Conservation (phyloP, 495 filamentous ascomycete species). For the Penicillium egyptiacum region DNA sequence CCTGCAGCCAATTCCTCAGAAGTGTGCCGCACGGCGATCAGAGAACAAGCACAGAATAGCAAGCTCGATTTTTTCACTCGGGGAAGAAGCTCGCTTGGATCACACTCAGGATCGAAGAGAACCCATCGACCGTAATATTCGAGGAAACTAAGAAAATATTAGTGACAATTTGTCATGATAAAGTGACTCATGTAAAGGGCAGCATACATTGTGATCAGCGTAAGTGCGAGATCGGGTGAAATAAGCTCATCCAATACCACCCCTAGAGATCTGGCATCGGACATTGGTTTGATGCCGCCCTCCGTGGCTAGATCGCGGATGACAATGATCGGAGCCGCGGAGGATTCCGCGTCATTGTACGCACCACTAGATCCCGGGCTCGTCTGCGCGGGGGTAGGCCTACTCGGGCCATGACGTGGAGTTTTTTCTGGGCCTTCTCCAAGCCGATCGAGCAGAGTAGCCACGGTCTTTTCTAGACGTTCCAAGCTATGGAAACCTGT, state of each 20-base stretch:
- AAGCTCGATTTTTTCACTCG: constrained; percentile 38
- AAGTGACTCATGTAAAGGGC: neutral
- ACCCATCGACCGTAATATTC: constrained; percentile 48
- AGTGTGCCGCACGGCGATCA: constrained; percentile 48
- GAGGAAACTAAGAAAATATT: constrained; percentile 16
- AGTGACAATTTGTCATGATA: neutral
- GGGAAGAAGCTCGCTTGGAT: constrained; percentile 25
- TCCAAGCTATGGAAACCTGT: constrained; percentile 32
- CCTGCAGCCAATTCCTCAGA: constrained; percentile 37
- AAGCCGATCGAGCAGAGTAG: constrained; percentile 34
- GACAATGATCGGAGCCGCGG: constrained; percentile 34
- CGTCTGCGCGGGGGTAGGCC: constrained; percentile 16
- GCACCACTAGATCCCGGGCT: constrained; percentile 11
- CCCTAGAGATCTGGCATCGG: constrained; percentile 20
- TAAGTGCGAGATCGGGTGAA: constrained; percentile 21
- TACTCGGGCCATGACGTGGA: constrained; percentile 10
- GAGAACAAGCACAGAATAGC: constrained; percentile 42
- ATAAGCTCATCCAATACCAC: constrained; percentile 26
- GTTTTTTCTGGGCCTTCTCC: constrained; percentile 22
- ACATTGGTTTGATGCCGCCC: constrained; percentile 25
- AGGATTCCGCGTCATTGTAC: constrained; percentile 23
- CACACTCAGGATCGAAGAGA: constrained; percentile 31
- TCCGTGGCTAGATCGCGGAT: constrained; percentile 40
- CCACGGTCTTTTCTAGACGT: constrained; percentile 37
- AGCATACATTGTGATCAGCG: constrained; percentile 29